A percentile compares a stretch with the other conserved stretches of the same genome.
phyloP scores from a whole-genome alignment of 2,329 filamentous ascomycete species.

The Teratosphaeria epicoccoides region DNA sequence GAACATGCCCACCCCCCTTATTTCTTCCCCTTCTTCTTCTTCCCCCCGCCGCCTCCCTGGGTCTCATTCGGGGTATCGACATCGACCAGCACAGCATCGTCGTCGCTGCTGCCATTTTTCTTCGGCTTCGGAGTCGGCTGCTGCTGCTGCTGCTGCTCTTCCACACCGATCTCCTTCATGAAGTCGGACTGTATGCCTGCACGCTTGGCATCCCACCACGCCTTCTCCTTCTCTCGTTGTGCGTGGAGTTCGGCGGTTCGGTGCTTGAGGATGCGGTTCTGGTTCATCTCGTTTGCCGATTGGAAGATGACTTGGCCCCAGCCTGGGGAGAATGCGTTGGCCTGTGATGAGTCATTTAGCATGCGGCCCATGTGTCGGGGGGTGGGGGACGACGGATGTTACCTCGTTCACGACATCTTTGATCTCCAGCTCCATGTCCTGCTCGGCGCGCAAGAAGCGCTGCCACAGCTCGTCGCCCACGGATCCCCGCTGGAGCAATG shows the following conservation, averaged over 20 bases:
- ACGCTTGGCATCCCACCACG: conserved; percentile 85
- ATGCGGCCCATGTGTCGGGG: no score
- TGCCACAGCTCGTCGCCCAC: conserved; percentile 96
- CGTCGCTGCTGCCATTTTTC: conserved; percentile 43
- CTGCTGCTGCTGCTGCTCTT: conserved; percentile 10
- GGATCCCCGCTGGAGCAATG: conserved; percentile 76
- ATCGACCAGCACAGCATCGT: conserved; percentile 71
- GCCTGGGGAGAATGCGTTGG: conserved; percentile 75
- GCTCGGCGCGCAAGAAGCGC: conserved; percentile 80
- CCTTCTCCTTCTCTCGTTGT: conserved; percentile 62
- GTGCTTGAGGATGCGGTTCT: conserved; percentile 67
- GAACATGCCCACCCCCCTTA: no score
- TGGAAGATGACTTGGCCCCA: conserved; percentile 98
- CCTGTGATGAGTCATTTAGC: conserved; percentile 41
- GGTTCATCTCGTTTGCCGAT: conserved; percentile 88
- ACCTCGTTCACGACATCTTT: conserved; percentile 91
- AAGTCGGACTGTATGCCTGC: conserved; percentile 63
- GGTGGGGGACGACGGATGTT: conserved; percentile 25
- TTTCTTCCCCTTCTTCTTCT: conserved; percentile 57
- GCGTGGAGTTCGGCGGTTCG: conserved; percentile 64
- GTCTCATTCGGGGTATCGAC: conserved; percentile 37
- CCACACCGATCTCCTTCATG: conserved; percentile 70
- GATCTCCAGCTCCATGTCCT: conserved; percentile 94
- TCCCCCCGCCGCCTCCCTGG: conserved; percentile 27
- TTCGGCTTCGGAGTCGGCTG: conserved; percentile 13